Base-by-base conservation (phyloP, 352 stramenopile species). In the Ophiocytium majus region DNA sequence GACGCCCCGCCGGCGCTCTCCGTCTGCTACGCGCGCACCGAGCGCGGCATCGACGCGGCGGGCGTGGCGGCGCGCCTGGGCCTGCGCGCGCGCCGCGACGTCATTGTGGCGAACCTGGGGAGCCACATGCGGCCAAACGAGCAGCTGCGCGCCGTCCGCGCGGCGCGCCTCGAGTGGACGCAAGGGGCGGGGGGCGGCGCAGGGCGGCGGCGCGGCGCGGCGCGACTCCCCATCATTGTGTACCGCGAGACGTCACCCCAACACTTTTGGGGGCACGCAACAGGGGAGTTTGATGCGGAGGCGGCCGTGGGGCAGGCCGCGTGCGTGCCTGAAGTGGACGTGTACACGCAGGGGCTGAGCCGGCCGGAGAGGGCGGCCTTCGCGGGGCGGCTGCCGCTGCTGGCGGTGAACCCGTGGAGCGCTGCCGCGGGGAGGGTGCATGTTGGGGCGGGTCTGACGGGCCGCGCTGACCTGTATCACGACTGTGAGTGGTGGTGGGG, bases 191-290 rank as follows among this genome's bases (percentile, higher is more conserved):
- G 14, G 5, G n/a, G n/a, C n/a, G n/a, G n/a, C n/a, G n/a, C n/a
- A n/a, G n/a, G n/a, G n/a, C n/a, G n/a, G n/a, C n/a, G n/a, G n/a
- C n/a, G n/a, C n/a, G n/a, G n/a, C n/a, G 43, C 43, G 5, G 43
- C 43, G 43, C 43, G 43, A 5, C 35, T 43, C 5, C 66, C 66
- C 5, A 5, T 78, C 5, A 5, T 78, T 14, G 14, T 78, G 5
- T 78, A 78, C 35, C 66, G 66, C 35, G 66, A 78, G 35, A 78
- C 66, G 32, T 5, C 32, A 10, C 66, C 66, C 5, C 66, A 78
- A 17, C 66, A 78, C 35, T 78, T 78, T 14, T 14, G 35, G 5
- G 35, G 43, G 5, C 5, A 5, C 5, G 5, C 43, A 14, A 14
- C 32, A 5, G 66, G 66, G 5, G 66, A 78, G 32, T 78, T 17